Evolutionary conservation across 352 stramenopile genomes (phyloP).

Genomic region (Globisporangium mamillatum): DNA sequence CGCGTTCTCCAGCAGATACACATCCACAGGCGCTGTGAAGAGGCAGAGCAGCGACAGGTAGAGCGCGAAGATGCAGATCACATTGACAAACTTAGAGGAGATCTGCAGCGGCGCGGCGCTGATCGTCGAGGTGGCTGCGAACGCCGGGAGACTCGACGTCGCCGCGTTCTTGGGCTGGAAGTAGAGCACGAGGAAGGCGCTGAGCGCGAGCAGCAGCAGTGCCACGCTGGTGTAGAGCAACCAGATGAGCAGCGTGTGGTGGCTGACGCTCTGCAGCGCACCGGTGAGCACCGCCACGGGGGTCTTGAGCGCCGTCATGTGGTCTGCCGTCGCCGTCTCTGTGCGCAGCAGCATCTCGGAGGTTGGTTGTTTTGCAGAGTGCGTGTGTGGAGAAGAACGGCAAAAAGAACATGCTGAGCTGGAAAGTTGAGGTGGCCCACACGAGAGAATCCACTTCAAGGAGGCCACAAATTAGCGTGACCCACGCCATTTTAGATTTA

Average conservation of each 20-base stretch:
- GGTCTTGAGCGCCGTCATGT: constrained; percentile 11
- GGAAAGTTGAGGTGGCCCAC: background rate
- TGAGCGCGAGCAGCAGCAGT: constrained; percentile 53
- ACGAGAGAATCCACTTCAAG: constrained; percentile 13
- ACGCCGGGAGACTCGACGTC: constrained; percentile 48
- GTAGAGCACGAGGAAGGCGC: constrained; percentile 52
- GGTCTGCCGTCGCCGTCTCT: background rate
- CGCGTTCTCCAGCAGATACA: constrained; percentile 73
- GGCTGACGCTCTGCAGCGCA: constrained; percentile 21
- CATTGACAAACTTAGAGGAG: constrained; percentile 67
- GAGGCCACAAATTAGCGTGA: background rate
- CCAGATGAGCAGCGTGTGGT: constrained; percentile 52
- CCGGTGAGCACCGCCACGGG: background rate
- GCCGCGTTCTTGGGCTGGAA: constrained; percentile 58
- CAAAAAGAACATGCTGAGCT: constrained; percentile 1
- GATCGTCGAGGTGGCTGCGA: constrained; percentile 53
- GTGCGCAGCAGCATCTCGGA: constrained; percentile 19
- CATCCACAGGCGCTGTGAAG: constrained; percentile 76
- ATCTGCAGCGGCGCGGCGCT: constrained; percentile 56
- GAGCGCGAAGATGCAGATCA: constrained; percentile 64
- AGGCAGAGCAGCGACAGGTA: constrained; percentile 73
- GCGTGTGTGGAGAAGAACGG: background rate
- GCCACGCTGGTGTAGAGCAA: constrained; percentile 63
- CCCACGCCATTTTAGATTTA: background rate
- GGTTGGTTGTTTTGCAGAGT: background rate